These are phyloP conservation scores for Suillus variegatus DNA, from an alignment of 768 basidiomycete species.

Conservation along the genomic window DNA sequence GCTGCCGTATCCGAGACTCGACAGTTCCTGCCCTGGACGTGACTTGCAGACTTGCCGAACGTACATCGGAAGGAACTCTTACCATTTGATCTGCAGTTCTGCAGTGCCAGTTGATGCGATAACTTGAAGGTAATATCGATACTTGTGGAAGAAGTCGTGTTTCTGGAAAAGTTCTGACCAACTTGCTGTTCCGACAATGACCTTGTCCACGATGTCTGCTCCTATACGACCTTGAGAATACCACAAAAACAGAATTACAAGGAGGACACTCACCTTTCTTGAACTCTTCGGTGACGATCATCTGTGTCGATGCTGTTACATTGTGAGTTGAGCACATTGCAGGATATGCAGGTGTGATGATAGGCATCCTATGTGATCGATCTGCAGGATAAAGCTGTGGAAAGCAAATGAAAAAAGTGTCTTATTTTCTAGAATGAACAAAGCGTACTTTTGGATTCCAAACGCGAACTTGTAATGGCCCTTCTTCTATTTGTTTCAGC, in stretches of 20 bases:
- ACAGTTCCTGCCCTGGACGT: constrained; percentile 86
- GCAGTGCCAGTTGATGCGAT: constrained; percentile 85
- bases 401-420: constrained; percentile 8
- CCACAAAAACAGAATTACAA: not conserved
- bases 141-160: constrained; percentile 97
- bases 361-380: constrained; percentile 97
- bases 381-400: constrained; percentile 85
- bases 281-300: constrained; percentile 95
- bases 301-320: constrained; percentile 92
- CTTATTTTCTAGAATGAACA: too few species aligned
- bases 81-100: constrained; percentile 95
- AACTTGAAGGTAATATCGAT: constrained; percentile 94
- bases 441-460: constrained; percentile 91
- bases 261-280: constrained; percentile 64
- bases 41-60: constrained; percentile 16
- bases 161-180: constrained; percentile 96
- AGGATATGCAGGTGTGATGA: constrained; percentile 98
- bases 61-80: constrained; percentile 24
- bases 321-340: constrained; percentile 99
- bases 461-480: constrained; percentile 88
- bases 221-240: constrained; percentile 48
- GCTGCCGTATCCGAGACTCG: constrained; percentile 91
- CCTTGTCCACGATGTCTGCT: constrained; percentile 90
- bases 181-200: constrained; percentile 76
- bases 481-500: constrained; percentile 94